phyloP scores from a whole-genome alignment of 169 alveolate species.

The Plasmodium blacklocki region DNA sequence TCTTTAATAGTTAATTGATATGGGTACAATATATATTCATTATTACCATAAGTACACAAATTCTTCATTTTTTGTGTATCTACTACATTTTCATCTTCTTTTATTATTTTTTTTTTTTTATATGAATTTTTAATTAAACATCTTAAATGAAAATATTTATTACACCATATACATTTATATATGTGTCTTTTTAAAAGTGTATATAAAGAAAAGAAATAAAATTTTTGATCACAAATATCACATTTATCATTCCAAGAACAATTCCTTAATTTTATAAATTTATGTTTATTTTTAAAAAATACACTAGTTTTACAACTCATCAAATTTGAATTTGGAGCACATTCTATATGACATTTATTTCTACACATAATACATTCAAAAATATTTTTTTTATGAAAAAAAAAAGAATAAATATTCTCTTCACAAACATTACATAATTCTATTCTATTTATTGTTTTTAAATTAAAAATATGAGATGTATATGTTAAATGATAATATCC shows the following conservation, averaged over 20 bases:
- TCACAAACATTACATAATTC: slow-evolving; percentile 70
- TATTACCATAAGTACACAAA: slow-evolving; percentile 46
- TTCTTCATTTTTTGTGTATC: not conserved
- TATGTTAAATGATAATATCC: slow-evolving; percentile 34
- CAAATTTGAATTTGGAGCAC: slow-evolving; percentile 62
- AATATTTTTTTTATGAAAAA: slow-evolving; percentile 60
- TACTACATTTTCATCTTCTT: slow-evolving; percentile 3
- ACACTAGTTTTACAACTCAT: slow-evolving; percentile 67
- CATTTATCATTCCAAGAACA: slow-evolving; percentile 55
- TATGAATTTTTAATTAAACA: slow-evolving; percentile 36
- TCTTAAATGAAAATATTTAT: slow-evolving; percentile 79
- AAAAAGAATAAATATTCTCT: slow-evolving; percentile 61
- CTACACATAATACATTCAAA: slow-evolving; percentile 70
- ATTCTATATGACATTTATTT: slow-evolving; percentile 68
- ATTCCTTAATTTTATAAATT: slow-evolving; percentile 58
- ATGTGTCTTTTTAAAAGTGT: slow-evolving; percentile 24
- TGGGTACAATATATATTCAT: slow-evolving; percentile 36
- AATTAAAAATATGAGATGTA: slow-evolving; percentile 52
- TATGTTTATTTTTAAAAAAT: slow-evolving; percentile 64
- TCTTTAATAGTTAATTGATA: slow-evolving; percentile 41
- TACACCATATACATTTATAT: slow-evolving; percentile 81
- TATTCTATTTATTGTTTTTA: slow-evolving; percentile 28
- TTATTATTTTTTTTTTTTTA: slow-evolving; percentile 12
- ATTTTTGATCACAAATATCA: slow-evolving; percentile 42
- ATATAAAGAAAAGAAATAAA: slow-evolving; percentile 40